Base-by-base conservation (phyloP, 2,329 filamentous ascomycete species). In the Alternaria gansuensis region DNA sequence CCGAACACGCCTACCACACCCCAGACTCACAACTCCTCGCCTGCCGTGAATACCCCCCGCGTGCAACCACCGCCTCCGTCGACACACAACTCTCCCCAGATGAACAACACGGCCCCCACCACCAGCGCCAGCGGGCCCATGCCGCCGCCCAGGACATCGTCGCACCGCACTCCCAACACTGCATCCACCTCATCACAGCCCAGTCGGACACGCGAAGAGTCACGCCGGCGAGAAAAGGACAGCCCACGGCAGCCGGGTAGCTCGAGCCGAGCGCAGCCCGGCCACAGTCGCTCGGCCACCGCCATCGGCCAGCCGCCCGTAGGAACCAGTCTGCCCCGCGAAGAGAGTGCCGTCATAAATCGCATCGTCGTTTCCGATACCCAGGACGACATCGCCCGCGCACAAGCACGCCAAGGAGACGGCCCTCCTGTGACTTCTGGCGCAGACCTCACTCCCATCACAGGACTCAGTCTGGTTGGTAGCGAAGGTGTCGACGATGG, bases 291-390 rank as follows among this genome's bases (percentile, higher is more conserved):
- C 59, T 82, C 80, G 14, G 76, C 79, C 41, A 79, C 78, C 28
- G 79, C 83, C 45, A 82, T 85, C 57, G 84, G 84, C 37, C 79
- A 83, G 63, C 80, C 85, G 36, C 85, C 84, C 17, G 84, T 77
- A 46, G 77, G 77, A 48, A 79, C 79, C 17, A 75, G 83, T 40
- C 83, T 90, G 11, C 86, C 88, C 13, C 87, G 90, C 58, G 91
- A 96, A 75, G 88, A 90, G 55, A 93, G 90, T 77, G 88, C 93
- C 56, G 88, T 92, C 31, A 84, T 96, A 63, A 91, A 90, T 74
- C 87, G 90, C 61, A 87, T 93, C 63, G 82, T 94, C 63, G 85
- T 93, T 26, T 90, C 90, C 49, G 90, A 92, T 66, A 90, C 91
- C 6, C 85, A 89, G 64, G 87, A 89, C 44, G 91, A 93, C 72